Evolutionary conservation across 2,329 filamentous ascomycete species (phyloP).

Genomic region (Furcasterigmium furcatum): DNA sequence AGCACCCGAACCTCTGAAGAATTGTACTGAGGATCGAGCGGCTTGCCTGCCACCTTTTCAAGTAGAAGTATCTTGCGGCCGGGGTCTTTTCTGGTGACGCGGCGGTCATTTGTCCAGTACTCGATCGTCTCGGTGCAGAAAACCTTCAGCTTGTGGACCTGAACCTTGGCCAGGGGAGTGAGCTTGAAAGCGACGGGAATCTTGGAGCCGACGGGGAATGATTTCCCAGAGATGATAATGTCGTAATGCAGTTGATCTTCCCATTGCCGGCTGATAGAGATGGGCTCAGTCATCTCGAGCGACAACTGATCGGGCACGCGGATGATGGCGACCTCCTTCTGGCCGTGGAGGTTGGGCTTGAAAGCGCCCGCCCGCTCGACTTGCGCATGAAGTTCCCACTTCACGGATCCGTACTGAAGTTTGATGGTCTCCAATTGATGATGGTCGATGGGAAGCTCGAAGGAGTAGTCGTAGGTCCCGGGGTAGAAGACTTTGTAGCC

Average conservation of each 20-base stretch:
- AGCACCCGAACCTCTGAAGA: conserved; percentile 74
- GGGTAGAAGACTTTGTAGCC: conserved; percentile 86
- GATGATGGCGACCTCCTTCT: conserved; percentile 79
- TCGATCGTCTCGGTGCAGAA: conserved; percentile 88
- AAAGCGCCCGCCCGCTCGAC: conserved; percentile 88
- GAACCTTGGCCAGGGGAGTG: conserved; percentile 87
- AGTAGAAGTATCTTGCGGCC: conserved; percentile 82
- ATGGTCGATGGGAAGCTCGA: conserved; percentile 87
- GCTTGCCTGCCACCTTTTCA: conserved; percentile 81
- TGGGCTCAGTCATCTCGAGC: conserved; percentile 86
- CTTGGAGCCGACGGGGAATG: conserved; percentile 82
- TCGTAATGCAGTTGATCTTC: conserved; percentile 95
- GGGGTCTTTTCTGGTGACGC: conserved; percentile 80
- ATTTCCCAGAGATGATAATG: conserved; percentile 94
- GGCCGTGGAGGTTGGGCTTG: conserved; percentile 80
- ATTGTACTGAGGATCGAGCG: conserved; percentile 68
- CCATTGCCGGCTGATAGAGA: conserved; percentile 91
- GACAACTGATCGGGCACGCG: conserved; percentile 85
- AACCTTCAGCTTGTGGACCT: conserved; percentile 89
- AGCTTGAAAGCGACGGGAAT: conserved; percentile 94
- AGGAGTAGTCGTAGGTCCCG: conserved; percentile 65
- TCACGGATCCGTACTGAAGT: conserved; percentile 80
- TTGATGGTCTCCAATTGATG: conserved; percentile 86
- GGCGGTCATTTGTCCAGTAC: conserved; percentile 84
- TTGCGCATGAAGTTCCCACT: conserved; percentile 81